Percentiles rank a stretch among this genome's conserved stretches.
phyloP scores from a whole-genome alignment of 768 basidiomycete genomes.

The Tylopilus balloui region DNA sequence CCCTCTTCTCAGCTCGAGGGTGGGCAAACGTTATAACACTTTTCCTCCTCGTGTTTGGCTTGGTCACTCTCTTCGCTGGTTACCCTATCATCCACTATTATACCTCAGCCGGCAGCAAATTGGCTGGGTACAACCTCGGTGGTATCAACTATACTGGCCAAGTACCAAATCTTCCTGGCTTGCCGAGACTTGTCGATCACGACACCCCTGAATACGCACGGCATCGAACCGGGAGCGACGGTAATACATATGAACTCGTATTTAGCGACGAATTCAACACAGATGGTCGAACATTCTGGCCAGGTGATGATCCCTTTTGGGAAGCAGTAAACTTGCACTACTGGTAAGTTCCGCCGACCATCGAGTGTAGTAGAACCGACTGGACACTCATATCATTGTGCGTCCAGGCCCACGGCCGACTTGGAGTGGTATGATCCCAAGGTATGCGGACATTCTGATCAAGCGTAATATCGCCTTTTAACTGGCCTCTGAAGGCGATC shows the following conservation, averaged over 20 bases:
- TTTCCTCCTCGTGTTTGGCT: slow-evolving; percentile 57
- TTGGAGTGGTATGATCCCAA: slow-evolving; percentile 81
- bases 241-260: slow-evolving; percentile 72
- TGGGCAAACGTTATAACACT: slow-evolving; percentile 78
- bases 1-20: slow-evolving; percentile 77
- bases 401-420: slow-evolving; percentile 58
- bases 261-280: slow-evolving; percentile 86
- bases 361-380: background rate
- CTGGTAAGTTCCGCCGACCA: slow-evolving; percentile 41
- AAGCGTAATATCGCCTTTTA: slow-evolving; percentile 1
- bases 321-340: slow-evolving; percentile 87
- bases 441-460: slow-evolving; percentile 34
- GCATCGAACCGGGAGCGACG: slow-evolving; percentile 67
- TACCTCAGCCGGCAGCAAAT: slow-evolving; percentile 25
- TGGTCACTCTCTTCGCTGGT: slow-evolving; percentile 80
- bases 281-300: slow-evolving; percentile 71
- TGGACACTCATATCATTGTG: slow-evolving; percentile 5
- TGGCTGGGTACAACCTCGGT: slow-evolving; percentile 77
- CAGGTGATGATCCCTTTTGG: slow-evolving; percentile 80
- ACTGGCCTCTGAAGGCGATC: slow-evolving; percentile 40
- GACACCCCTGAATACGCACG: slow-evolving; percentile 64
- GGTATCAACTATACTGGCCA: slow-evolving; percentile 80
- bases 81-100: slow-evolving; percentile 77
- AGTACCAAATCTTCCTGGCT: slow-evolving; percentile 66
- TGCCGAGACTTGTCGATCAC: slow-evolving; percentile 69